These are phyloP conservation scores for Apophysomyces trapeziformis DNA, from an alignment of 371 early-diverging fungal genomes.

Conservation along the genomic window DNA sequence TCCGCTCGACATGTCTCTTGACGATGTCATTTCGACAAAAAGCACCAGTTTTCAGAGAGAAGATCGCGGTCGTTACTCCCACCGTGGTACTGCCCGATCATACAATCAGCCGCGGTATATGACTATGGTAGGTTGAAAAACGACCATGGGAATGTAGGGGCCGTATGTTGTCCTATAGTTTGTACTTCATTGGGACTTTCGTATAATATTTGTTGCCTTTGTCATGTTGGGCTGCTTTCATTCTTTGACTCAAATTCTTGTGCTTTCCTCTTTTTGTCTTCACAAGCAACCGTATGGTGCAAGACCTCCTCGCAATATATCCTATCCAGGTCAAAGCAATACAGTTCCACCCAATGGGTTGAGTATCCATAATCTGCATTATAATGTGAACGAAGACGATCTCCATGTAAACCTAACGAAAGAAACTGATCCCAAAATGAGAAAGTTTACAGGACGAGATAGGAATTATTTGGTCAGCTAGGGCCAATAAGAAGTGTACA, in stretches of 20 bases:
- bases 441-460: background rate
- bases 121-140: background rate
- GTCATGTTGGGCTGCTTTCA: background rate
- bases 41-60: background rate
- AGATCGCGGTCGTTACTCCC: background rate
- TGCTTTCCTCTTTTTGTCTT: background rate
- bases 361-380: constrained; percentile 63
- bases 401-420: constrained; percentile 54
- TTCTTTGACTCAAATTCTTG: background rate
- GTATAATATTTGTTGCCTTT: background rate
- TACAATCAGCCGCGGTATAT: background rate
- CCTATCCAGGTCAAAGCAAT: constrained; percentile 12
- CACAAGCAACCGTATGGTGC: constrained; percentile 3
- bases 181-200: background rate
- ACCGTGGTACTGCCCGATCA: background rate
- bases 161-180: too few species aligned
- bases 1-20: constrained; percentile 59
- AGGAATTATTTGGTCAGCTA: constrained; percentile 62
- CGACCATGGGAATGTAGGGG: too few species aligned
- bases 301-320: constrained; percentile 1
- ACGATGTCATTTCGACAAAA: constrained; percentile 47
- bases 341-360: constrained; percentile 30
- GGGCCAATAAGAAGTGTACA: constrained; percentile 53
- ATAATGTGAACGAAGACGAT: constrained; percentile 69
- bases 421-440: background rate